phyloP scores from a whole-genome alignment of 83 land plant genomes.

The Isoetes engelmannii region DNA sequence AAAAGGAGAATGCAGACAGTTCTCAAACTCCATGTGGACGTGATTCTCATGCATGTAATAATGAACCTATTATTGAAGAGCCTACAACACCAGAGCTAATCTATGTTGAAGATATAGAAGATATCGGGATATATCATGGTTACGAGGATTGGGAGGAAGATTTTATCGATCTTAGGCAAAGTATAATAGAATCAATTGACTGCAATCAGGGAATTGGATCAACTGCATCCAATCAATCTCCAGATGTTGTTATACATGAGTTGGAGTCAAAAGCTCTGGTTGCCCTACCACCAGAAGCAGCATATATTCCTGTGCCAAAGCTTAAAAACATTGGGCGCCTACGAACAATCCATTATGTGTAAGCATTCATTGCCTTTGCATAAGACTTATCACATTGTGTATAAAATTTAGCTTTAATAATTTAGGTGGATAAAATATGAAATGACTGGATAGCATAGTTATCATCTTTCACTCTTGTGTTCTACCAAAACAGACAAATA shows the following conservation, averaged over 20 bases:
- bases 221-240: too few species aligned
- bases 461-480: too few species aligned
- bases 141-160: background rate
- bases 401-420: background rate
- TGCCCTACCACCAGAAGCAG: slow-evolving; percentile 56
- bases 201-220: too few species aligned
- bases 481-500: background rate
- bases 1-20: background rate
- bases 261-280: slow-evolving; percentile 51
- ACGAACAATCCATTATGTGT: slow-evolving; percentile 96
- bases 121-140: background rate
- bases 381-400: too few species aligned
- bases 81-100: slow-evolving; percentile 62
- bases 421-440: too few species aligned
- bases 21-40: too few species aligned
- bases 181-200: too few species aligned
- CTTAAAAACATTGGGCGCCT: slow-evolving; percentile 79
- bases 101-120: slow-evolving; percentile 5
- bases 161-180: background rate
- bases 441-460: too few species aligned
- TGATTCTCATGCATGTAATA: too few species aligned
- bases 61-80: slow-evolving; percentile 33
- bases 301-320: slow-evolving; percentile 79
- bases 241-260: background rate
- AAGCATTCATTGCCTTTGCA: slow-evolving; percentile 24